Base-by-base conservation (phyloP, 2,329 filamentous ascomycete species). In the Berkeleyomyces rouxiae region DNA sequence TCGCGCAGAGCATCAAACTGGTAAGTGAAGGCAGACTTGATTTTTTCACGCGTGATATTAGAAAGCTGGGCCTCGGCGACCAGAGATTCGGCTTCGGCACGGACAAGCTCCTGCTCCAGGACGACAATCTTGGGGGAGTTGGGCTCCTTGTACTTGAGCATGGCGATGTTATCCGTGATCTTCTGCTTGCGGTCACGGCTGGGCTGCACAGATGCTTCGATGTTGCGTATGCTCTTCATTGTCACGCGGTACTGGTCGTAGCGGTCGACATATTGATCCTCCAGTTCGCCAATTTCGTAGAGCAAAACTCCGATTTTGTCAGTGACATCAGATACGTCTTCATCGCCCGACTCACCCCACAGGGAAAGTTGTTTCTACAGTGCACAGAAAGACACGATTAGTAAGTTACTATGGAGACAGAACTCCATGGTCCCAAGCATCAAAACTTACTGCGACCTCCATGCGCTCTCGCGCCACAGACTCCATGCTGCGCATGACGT, bases 121-220 rank as follows among this genome's bases (percentile, higher is more conserved):
- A 99, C 91, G 64, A 96, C 90, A 69, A 99, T 96, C 77, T 90
- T 93, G 67, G 92, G 91, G 43, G 91, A 96, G 78, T 95, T 96
- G 68, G 93, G 93, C 75, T 99, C 93, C 79, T 99, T 99, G 84
- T 97, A 99, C 77, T 99, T 99, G 70, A 99, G 83, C 75, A 97
- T 92, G 59, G 93, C 92, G 70, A 99, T 99, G 73, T 97, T 90
- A 73, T 99, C 93, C 70, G 90, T 96, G 71, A 99, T 97, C 78
- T 97, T 99, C 75, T 97, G 92, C 79, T 99, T 99, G 93, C 93
- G 88, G 76, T 99, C 93, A 77, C 93, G 84, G 79, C 91, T 96
- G 63, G 93, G 93, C 77, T 99, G 93, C 59, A 99, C 93, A 31
- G 92, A 97, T 65, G 92, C 91, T 76, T 99, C 93, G 67, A 99